Evolutionary conservation across 2,329 filamentous ascomycete genomes (phyloP), one percentile per base, ranked within the genome.

Genomic region (Penicillium sp.): DNA sequence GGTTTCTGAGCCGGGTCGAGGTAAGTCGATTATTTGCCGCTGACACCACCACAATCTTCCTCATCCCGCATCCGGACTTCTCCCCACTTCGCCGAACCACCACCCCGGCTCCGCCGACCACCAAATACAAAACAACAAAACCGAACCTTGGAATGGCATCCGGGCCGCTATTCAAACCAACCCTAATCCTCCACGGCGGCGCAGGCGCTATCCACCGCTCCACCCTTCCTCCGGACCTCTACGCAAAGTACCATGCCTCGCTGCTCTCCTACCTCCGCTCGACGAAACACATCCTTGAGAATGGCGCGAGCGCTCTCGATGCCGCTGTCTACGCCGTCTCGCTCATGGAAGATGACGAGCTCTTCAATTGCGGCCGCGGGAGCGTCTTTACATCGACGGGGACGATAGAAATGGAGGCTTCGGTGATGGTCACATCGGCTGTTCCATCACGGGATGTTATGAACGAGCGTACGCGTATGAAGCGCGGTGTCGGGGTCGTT

Each of bases 311-410:
- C 0, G 91, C 93, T 0, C 83, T 97, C 15, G 88, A 92, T 59
- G 85, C 88, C 0, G 92, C 91, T 1, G 89, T 90, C 1, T 86
- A 89, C 74, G 92, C 92, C 49, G 92, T 96, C 11, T 81, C 83
- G 1, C 83, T 89, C 29, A 85, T 97, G 17, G 93, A 97, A 78
- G 83, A 96, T 71, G 87, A 93, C 71, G 84, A 89, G 2, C 85
- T 96, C 5, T 96, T 95, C 84, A 97, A 97, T 79, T 88, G 88
- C 61, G 92, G 88, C 7, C 89, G 88, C 70, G 93, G 93, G 57
- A 91, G 92, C 55, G 92, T 96, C 21, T 97, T 96, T 76, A 96
- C 92, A 0, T 87, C 89, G 55, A 88, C 90, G 67, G 93, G 93
- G 19, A 85, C 88, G 65, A 93, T 93, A 74, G 91, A 97, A 79